Evolutionary conservation across 2,329 filamentous ascomycete genomes (phyloP), one percentile per base, ranked within the genome.

Genomic region (Raffaelea ambrosiae): DNA sequence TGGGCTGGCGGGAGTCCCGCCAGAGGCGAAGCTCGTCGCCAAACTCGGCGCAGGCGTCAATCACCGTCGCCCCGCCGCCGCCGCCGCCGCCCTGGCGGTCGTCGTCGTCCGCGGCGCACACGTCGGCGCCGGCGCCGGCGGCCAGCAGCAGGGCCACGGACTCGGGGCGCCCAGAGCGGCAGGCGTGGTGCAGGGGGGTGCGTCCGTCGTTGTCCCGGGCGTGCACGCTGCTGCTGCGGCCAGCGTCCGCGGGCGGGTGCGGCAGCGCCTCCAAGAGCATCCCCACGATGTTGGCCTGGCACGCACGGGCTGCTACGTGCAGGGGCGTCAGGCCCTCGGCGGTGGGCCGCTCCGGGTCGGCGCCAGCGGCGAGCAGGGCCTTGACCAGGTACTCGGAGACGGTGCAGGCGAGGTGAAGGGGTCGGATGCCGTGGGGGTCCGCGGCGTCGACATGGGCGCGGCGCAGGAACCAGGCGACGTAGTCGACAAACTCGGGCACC

Each of bases 251-350:
- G 9, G 35, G 11, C n/a, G 35, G 20, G 19, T 14, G 18, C 18
- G 4, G 4, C 10, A 48, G 11, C 9, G 33, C 33, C 16, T 18
- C 29, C 11, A 44, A 4, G 13, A 48, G 41, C 5, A 48, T n/a
- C 9, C 46, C 46, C 5, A 39, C 16, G 29, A 40, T 31, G 46
- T 48, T 48, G 46, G 40, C 43, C 40, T 48, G 46, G 21, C 46
- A 31, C 14, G 16, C 31, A 19, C 40, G 46, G n/a, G 40, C 46
- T 3, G 46, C 46, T 9, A 48, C n/a, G 33, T 48, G 46, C 40
- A 48, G 40, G 2, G 46, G 40, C n/a, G 33, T 38, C 46, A 48
- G 18, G 31, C 46, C 46, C 20, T 48, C 40, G 4, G 10, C n/a
- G n/a, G 46, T 48, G 20, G 41, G 7, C 16, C 20, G 31, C 10